Conservation (phyloP, 805 yeast species). For the Martiniozyma abietophila region DNA sequence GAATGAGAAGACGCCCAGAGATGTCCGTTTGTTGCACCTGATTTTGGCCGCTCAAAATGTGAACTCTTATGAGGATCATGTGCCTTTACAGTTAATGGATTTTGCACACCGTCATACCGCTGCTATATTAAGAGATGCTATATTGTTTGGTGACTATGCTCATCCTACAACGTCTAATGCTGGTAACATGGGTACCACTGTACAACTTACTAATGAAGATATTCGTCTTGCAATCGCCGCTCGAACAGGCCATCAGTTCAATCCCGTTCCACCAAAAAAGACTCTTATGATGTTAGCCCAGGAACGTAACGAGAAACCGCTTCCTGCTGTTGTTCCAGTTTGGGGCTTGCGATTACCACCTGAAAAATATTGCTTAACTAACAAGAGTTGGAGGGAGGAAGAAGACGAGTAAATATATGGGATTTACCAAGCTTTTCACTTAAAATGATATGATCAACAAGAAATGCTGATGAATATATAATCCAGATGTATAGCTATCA, state of each 20-base stretch:
- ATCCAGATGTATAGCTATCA: too few species aligned
- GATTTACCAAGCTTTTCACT: too few species aligned
- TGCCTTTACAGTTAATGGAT: constrained; percentile 92
- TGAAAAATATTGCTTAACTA: constrained; percentile 91
- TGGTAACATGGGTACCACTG: constrained; percentile 24
- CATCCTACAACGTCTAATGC: constrained; percentile 32
- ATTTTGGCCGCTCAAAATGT: constrained; percentile 91
- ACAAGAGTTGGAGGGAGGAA: constrained; percentile 53
- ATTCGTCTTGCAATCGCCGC: constrained; percentile 89
- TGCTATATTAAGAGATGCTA: constrained; percentile 81
- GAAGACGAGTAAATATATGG: constrained; percentile 5
- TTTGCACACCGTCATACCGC: constrained; percentile 88
- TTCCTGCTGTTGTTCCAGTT: constrained; percentile 85
- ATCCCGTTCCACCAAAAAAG: constrained; percentile 93
- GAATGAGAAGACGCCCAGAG: constrained; percentile 80
- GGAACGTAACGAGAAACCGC: constrained; percentile 79
- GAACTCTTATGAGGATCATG: constrained; percentile 88
- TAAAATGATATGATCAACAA: too few species aligned
- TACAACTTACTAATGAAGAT: constrained; percentile 70
- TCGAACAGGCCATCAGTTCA: constrained; percentile 90
- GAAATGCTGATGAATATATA: too few species aligned
- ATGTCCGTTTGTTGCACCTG: constrained; percentile 81
- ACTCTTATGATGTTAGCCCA: constrained; percentile 81
- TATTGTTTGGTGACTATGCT: constrained; percentile 79
- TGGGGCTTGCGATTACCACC: constrained; percentile 96